Evolutionary conservation across 352 stramenopile species (phyloP), one percentile per base, ranked within the genome.

Genomic region (Elongisporangium anandrum): DNA sequence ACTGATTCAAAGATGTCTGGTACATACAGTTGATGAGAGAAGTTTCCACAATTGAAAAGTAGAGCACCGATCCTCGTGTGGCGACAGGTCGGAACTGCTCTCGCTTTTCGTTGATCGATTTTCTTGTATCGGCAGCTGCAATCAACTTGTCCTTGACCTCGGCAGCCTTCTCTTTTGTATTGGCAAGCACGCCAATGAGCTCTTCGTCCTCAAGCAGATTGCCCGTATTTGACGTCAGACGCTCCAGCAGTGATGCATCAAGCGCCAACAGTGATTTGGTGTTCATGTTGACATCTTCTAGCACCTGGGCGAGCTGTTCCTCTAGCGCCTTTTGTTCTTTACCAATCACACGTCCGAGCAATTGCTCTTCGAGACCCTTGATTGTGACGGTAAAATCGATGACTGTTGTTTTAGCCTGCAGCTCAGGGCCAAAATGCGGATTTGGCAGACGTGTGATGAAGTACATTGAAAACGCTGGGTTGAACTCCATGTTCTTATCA

Each of bases 11-110:
- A 10, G 94, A 99, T 34, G 97, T 99, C 81, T 99, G 97, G 80
- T 99, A 99, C 97, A 99, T 99, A 61, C 95, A 97, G 72, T 99
- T 99, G 50, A 99, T 97, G 50, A 98, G 66, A 55, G 91, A 98
- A 59, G 98, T 98, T 72, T 99, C 97, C 22, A 99, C 97, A 60
- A 99, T 98, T 4, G 92, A 97, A 68, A 99, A 99, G 64, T 99
- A 99, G 0, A 99, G 73, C 20, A 99, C 95, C 8, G 95, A 98
- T 58, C 96, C 97, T 29, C 97, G 86, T 12, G 93, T 99, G n/a
- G 97, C 97, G 7, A 99, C 97, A 2, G 97, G 94, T 19, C 97
- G 88, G 81, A 99, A 99, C 75, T 99, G 95, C 59, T 99, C 97
- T 20, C 97, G 81, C 78, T 99, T 99, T 63, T 99, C 97, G 52